Evolutionary conservation across 768 basidiomycete genomes (phyloP).

Genomic region (Termitomyces sp.): DNA sequence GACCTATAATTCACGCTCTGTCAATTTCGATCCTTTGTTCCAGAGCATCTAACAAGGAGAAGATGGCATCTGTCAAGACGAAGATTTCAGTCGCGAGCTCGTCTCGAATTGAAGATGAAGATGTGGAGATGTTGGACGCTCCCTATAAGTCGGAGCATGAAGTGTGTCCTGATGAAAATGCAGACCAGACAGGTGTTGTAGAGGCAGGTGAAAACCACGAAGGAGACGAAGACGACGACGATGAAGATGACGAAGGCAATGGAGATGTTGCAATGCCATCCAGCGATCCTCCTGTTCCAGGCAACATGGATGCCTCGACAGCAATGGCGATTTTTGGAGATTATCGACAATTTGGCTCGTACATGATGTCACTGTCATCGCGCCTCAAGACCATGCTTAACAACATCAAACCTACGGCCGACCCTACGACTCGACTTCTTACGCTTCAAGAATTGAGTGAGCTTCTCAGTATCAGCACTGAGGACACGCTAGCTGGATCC

Average conservation of each 20-base stretch:
- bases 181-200: slow-evolving; percentile 24
- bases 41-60: slow-evolving; percentile 50
- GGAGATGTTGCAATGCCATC: slow-evolving; percentile 28
- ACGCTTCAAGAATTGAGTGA: slow-evolving; percentile 95
- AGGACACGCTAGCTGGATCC: slow-evolving; percentile 94
- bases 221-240: slow-evolving; percentile 23
- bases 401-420: slow-evolving; percentile 81
- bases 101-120: slow-evolving; percentile 62
- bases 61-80: slow-evolving; percentile 53
- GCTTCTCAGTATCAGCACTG: slow-evolving; percentile 91
- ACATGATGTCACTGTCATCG: slow-evolving; percentile 83
- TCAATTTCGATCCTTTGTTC: slow-evolving; percentile 11
- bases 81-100: slow-evolving; percentile 60
- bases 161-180: slow-evolving; percentile 35
- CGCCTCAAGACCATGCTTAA: slow-evolving; percentile 88
- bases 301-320: slow-evolving; percentile 60
- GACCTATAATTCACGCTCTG: slow-evolving; percentile 4
- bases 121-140: slow-evolving; percentile 72
- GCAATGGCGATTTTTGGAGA: slow-evolving; percentile 83
- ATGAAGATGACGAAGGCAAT: slow-evolving; percentile 43
- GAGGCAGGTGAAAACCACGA: slow-evolving; percentile 43
- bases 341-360: slow-evolving; percentile 85
- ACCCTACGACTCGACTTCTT: slow-evolving; percentile 79
- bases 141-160: slow-evolving; percentile 51
- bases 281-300: slow-evolving; percentile 38